phyloP scores from a whole-genome alignment of 169 alveolate genomes.

The Babesia sp. region DNA sequence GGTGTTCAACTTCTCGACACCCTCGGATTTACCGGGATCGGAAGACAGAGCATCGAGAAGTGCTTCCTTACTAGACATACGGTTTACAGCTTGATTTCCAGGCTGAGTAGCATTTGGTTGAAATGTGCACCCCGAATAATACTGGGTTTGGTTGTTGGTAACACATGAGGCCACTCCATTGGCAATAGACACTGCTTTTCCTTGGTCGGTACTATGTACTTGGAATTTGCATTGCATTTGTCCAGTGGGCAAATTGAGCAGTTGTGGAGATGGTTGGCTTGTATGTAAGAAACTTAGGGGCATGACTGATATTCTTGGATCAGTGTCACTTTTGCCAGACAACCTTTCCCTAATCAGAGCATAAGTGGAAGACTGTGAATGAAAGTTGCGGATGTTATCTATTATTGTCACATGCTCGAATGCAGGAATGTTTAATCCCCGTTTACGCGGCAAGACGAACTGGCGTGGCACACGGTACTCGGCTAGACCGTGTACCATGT shows the following conservation, averaged over 20 bases:
- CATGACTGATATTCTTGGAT: neutral
- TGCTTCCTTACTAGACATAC: neutral
- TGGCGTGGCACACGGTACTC: conserved; percentile 77
- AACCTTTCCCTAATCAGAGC: conserved; percentile 8
- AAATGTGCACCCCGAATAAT: neutral
- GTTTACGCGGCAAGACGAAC: conserved; percentile 74
- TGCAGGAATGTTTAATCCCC: conserved; percentile 71
- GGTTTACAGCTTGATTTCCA: neutral
- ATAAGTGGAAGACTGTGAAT: neutral
- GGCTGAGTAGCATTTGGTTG: neutral
- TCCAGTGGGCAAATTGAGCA: neutral
- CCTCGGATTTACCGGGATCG: neutral
- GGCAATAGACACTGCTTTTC: too few relatives aligned
- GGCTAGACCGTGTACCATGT: conserved; percentile 82
- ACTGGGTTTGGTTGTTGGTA: neutral
- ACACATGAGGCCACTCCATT: neutral
- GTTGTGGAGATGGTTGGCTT: neutral
- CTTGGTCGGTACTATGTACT: neutral
- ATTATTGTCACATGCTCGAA: conserved; percentile 79
- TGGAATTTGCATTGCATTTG: neutral
- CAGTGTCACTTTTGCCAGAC: neutral
- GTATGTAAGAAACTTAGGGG: neutral
- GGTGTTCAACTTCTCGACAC: neutral
- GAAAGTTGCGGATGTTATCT: conserved; percentile 65
- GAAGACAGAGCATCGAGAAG: neutral